Conservation (phyloP, 116 monocot species). For the Iris pallida region DNA sequence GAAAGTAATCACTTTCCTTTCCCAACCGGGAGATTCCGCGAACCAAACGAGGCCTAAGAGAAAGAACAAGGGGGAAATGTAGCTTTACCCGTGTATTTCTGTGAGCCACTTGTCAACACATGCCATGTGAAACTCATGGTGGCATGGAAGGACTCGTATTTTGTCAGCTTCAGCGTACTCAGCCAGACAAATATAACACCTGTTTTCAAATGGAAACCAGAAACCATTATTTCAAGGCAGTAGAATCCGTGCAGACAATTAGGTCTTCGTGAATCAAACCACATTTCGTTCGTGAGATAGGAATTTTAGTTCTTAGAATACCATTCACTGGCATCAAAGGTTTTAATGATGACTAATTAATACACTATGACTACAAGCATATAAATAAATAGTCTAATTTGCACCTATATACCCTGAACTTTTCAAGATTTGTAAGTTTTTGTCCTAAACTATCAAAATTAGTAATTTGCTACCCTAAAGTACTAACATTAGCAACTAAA, state of each 20-base stretch:
- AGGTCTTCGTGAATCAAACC: background rate
- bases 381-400: too few relatives aligned
- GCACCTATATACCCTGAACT: too few relatives aligned
- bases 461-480: too few relatives aligned
- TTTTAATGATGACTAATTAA: background rate
- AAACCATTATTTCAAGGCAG: background rate
- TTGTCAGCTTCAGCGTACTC: slow-evolving; percentile 43
- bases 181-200: slow-evolving; percentile 39
- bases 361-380: too few relatives aligned
- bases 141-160: slow-evolving; percentile 37
- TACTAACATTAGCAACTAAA: too few relatives aligned
- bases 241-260: too few relatives aligned
- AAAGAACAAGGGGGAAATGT: background rate
- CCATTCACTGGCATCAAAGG: background rate
- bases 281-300: background rate
- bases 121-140: slow-evolving; percentile 34
- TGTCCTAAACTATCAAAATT: too few relatives aligned
- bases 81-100: slow-evolving; percentile 38
- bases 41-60: background rate
- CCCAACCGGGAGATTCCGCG: background rate
- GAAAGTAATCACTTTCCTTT: too few relatives aligned
- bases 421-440: too few relatives aligned
- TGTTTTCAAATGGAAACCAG: slow-evolving; percentile 11
- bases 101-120: slow-evolving; percentile 53
- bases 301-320: background rate